phyloP scores from a whole-genome alignment of 208 protist species.

The Crithidia fasciculata region DNA sequence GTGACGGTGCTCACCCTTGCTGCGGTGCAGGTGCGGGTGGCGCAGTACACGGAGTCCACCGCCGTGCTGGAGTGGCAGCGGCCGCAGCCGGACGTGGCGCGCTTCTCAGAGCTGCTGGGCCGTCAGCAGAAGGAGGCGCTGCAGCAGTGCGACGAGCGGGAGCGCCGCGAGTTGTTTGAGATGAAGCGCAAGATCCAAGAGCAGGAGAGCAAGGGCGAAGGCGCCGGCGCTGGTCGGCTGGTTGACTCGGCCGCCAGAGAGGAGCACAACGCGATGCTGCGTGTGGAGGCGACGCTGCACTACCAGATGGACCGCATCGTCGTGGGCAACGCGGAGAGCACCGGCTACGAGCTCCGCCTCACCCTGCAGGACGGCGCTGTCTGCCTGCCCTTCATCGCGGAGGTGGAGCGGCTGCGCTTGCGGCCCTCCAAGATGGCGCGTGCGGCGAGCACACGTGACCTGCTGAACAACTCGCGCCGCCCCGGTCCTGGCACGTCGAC shows the following conservation, averaged over 20 bases:
- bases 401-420: conserved; percentile 33
- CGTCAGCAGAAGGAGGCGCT: conserved; percentile 52
- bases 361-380: conserved; percentile 33
- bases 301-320: conserved; percentile 71
- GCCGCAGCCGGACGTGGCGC: conserved; percentile 43
- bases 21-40: conserved; percentile 57
- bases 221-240: conserved; percentile 35
- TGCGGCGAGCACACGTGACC: conserved; percentile 11
- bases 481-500: neutral
- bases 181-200: conserved; percentile 84
- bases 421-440: conserved; percentile 7
- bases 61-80: conserved; percentile 74
- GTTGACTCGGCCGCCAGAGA: conserved; percentile 58
- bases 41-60: conserved; percentile 76
- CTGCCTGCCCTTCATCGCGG: conserved; percentile 56
- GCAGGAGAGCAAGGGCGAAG: conserved; percentile 65
- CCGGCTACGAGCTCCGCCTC: conserved; percentile 65
- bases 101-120: conserved; percentile 62
- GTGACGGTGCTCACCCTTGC: conserved; percentile 83
- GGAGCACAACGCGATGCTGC: conserved; percentile 78
- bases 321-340: conserved; percentile 56
- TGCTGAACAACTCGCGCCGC: conserved; percentile 9
- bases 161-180: conserved; percentile 82
- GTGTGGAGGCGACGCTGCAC: conserved; percentile 73
- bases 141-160: conserved; percentile 76